phyloP scores from a whole-genome alignment of 225 moss, liverwort and hornwort genomes.

The Marchantia polymorpha region DNA sequence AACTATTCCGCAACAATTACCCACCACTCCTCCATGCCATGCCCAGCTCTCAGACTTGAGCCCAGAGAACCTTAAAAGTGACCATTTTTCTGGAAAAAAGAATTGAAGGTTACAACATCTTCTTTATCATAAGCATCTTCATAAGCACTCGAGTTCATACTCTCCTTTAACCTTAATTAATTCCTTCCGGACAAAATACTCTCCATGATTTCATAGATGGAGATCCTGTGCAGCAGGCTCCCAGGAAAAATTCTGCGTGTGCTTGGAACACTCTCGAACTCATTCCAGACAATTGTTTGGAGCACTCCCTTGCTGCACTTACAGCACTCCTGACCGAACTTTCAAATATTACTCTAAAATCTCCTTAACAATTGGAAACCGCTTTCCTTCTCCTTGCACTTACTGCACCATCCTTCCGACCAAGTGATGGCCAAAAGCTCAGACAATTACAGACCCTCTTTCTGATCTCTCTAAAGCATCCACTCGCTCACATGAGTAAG shows the following conservation, averaged over 20 bases:
- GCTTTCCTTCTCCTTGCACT: too few relatives aligned
- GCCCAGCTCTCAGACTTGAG: slow-evolving; percentile 59
- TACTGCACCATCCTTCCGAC: too few relatives aligned
- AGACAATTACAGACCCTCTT: too few relatives aligned
- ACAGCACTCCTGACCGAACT: too few relatives aligned
- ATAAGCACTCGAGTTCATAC: slow-evolving; percentile 86
- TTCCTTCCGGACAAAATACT: slow-evolving; percentile 56
- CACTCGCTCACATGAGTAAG: too few relatives aligned
- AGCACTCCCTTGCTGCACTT: too few relatives aligned
- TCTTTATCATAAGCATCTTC: slow-evolving; percentile 92
- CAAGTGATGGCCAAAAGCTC: too few relatives aligned
- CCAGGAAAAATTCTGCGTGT: slow-evolving; percentile 46
- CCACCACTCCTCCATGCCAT: slow-evolving; percentile 93
- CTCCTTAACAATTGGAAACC: too few relatives aligned
- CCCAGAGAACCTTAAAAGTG: slow-evolving; percentile 57
- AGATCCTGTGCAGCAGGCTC: slow-evolving; percentile 48
- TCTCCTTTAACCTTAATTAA: slow-evolving; percentile 30
- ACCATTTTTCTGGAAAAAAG: slow-evolving; percentile 69
- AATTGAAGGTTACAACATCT: slow-evolving; percentile 62
- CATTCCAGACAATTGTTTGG: too few relatives aligned
- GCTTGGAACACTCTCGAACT: neutral
- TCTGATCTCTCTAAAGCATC: too few relatives aligned
- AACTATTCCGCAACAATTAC: neutral
- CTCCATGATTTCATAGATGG: slow-evolving; percentile 68
- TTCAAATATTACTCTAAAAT: too few relatives aligned